Conservation (phyloP, 441 rosid genomes). For the Metrosideros polymorpha region DNA sequence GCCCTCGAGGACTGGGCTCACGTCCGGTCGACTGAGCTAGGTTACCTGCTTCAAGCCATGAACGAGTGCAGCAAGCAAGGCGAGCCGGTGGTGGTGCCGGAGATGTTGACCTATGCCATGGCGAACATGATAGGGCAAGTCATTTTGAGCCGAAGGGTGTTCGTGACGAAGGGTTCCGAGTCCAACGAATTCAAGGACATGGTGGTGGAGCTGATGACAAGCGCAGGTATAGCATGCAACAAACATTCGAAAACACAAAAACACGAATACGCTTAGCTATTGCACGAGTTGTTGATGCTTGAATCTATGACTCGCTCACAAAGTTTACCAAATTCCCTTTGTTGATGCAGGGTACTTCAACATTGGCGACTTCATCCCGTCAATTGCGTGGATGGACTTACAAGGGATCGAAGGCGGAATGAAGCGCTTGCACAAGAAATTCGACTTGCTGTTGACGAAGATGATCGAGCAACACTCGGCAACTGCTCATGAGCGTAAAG, state of each 20-base stretch:
- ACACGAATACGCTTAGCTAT: not conserved
- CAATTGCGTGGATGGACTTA: constrained; percentile 59
- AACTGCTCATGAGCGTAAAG: constrained; percentile 19
- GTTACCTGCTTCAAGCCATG: constrained; percentile 42
- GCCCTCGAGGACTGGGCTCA: constrained; percentile 43
- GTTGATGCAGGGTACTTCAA: constrained; percentile 27
- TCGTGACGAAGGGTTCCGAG: constrained; percentile 32
- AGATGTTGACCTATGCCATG: constrained; percentile 36
- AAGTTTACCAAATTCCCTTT: not conserved
- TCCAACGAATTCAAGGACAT: constrained; percentile 53
- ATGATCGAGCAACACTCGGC: constrained; percentile 39
- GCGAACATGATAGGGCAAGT: constrained; percentile 50
- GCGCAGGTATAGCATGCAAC: constrained; percentile 6
- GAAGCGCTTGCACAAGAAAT: constrained; percentile 43
- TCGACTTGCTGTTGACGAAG: constrained; percentile 31
- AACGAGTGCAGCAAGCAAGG: constrained; percentile 16
- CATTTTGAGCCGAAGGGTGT: constrained; percentile 42
- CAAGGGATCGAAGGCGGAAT: constrained; percentile 49
- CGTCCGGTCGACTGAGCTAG: constrained; percentile 25
- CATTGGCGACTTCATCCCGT: constrained; percentile 56
- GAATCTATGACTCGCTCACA: not conserved
- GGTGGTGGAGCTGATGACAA: constrained; percentile 68
- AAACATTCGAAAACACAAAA: not conserved
- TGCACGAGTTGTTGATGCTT: not conserved
- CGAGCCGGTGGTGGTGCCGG: constrained; percentile 31